Evolutionary conservation across 768 basidiomycete species (phyloP).

Genomic region (Hydnum rufescens): DNA sequence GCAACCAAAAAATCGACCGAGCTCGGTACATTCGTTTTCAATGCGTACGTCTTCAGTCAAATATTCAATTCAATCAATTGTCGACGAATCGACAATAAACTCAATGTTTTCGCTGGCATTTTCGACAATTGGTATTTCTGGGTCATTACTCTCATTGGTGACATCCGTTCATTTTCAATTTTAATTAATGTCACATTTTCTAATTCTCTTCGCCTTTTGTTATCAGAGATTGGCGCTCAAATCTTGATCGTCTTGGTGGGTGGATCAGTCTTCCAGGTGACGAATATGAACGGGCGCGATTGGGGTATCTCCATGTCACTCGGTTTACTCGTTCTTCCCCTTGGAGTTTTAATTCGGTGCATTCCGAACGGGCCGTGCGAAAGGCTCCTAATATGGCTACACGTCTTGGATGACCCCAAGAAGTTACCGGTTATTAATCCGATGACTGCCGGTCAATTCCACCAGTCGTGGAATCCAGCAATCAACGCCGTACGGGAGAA

Average conservation of each 20-base stretch:
- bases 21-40: slow-evolving; percentile 83
- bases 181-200: not conserved
- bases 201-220: not conserved
- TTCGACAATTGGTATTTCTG: slow-evolving; percentile 68
- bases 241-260: slow-evolving; percentile 81
- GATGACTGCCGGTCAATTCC: slow-evolving; percentile 27
- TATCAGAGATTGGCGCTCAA: slow-evolving; percentile 67
- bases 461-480: slow-evolving; percentile 48
- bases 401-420: slow-evolving; percentile 43
- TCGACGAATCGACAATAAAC: slow-evolving; percentile 59
- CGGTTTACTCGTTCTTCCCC: slow-evolving; percentile 70
- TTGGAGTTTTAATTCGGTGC: slow-evolving; percentile 62
- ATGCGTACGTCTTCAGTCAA: slow-evolving; percentile 94
- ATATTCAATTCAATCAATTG: slow-evolving; percentile 93
- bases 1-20: slow-evolving; percentile 24
- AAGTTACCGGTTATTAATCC: slow-evolving; percentile 41
- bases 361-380: slow-evolving; percentile 70
- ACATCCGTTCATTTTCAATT: slow-evolving; percentile 12
- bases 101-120: slow-evolving; percentile 83
- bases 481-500: slow-evolving; percentile 74
- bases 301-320: slow-evolving; percentile 89
- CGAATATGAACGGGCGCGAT: slow-evolving; percentile 53
- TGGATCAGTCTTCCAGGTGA: slow-evolving; percentile 80
- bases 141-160: slow-evolving; percentile 66
- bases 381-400: slow-evolving; percentile 30